These are phyloP conservation scores for Aspergillus coremiiformis DNA, from an alignment of 495 filamentous ascomycete species.

Conservation along the genomic window DNA sequence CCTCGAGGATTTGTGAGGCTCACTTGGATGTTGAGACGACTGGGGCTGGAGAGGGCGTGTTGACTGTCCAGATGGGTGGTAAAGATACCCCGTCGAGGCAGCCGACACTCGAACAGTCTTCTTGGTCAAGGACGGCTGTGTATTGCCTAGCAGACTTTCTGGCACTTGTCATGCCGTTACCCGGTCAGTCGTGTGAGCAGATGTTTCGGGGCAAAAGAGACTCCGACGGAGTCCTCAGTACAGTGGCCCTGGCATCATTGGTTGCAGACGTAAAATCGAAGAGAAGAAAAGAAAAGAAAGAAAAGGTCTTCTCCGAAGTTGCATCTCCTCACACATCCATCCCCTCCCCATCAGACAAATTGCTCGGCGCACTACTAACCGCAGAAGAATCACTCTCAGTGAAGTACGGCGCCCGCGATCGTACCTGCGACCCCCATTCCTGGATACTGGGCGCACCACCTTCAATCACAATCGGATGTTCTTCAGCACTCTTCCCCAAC, in stretches of 20 bases:
- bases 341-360: conserved; percentile 32
- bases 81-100: neutral
- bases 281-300: neutral
- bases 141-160: neutral
- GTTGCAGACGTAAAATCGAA: neutral
- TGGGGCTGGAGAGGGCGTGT: neutral
- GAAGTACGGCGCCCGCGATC: conserved; percentile 25
- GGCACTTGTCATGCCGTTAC: neutral
- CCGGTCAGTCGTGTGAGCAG: neutral
- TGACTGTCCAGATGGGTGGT: neutral
- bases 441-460: conserved; percentile 61
- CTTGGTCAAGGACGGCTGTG: too few relatives aligned
- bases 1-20: neutral
- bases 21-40: neutral
- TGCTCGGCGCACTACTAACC: conserved; percentile 39
- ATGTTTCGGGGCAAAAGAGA: neutral
- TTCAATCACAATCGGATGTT: conserved; percentile 60
- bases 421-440: conserved; percentile 51
- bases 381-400: conserved; percentile 33
- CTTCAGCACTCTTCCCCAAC: conserved; percentile 61
- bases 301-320: neutral
- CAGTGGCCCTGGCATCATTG: neutral
- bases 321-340: conserved; percentile 33
- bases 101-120: too few relatives aligned
- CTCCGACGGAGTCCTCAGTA: neutral